Evolutionary conservation across 208 protist genomes (phyloP).

Genomic region (Herpetomonas samuelpessoai): DNA sequence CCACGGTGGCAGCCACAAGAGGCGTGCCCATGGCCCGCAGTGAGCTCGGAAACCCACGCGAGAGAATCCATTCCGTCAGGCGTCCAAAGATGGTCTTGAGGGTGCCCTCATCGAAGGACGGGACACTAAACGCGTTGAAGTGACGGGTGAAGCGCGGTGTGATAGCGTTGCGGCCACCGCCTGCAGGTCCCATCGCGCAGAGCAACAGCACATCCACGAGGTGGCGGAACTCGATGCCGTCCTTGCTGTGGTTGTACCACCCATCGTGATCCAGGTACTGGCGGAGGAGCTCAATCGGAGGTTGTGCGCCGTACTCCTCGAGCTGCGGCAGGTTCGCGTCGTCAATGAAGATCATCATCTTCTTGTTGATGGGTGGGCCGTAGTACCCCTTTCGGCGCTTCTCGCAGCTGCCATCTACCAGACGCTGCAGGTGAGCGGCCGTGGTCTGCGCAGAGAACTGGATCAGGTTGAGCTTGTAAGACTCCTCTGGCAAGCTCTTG

Average conservation of each 20-base stretch:
- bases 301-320: conserved; percentile 96
- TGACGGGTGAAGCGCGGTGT: conserved; percentile 94
- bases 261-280: conserved; percentile 96
- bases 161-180: conserved; percentile 94
- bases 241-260: conserved; percentile 95
- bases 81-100: conserved; percentile 92
- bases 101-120: conserved; percentile 88
- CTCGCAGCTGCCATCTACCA: conserved; percentile 94
- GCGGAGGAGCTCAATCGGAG: conserved; percentile 95
- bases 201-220: conserved; percentile 91
- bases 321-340: conserved; percentile 95
- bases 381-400: conserved; percentile 95
- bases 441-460: conserved; percentile 96
- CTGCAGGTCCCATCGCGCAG: conserved; percentile 94
- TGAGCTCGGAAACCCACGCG: conserved; percentile 55
- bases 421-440: conserved; percentile 88
- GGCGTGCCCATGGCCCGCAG: conserved; percentile 41
- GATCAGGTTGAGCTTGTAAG: conserved; percentile 88
- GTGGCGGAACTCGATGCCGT: conserved; percentile 85
- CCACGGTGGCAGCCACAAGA: conserved; percentile 90
- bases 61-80: conserved; percentile 92
- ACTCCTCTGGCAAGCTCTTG: conserved; percentile 73
- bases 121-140: conserved; percentile 93
- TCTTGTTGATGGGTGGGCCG: conserved; percentile 94
- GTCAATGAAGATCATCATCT: conserved; percentile 95